A percentile compares a stretch with the other conserved stretches of the same genome.
Evolutionary conservation across 2,329 filamentous ascomycete species (phyloP).

Genomic region (Xylariaceae sp.): DNA sequence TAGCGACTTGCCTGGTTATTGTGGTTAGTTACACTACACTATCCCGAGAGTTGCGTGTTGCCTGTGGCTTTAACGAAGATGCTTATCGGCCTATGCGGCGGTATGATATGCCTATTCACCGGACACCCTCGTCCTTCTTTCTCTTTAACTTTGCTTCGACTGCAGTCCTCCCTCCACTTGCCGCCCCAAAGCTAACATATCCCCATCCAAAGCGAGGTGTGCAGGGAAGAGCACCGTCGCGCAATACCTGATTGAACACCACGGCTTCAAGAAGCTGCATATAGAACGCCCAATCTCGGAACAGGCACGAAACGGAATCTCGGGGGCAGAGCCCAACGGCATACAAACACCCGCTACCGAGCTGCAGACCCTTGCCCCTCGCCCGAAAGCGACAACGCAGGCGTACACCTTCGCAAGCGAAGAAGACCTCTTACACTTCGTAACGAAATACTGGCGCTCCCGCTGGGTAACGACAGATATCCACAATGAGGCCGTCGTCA

Average conservation of each 20-base stretch:
- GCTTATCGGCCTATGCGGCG: conserved; percentile 74
- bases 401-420: conserved; percentile 54
- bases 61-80: conserved; percentile 36
- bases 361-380: neutral
- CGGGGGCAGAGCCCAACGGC: neutral
- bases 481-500: conserved; percentile 65
- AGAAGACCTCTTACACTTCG: conserved; percentile 72
- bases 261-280: conserved; percentile 73
- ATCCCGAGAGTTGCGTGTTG: no score
- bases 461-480: conserved; percentile 86
- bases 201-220: conserved; percentile 62
- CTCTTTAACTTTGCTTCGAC: neutral
- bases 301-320: neutral
- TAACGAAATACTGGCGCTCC: conserved; percentile 77
- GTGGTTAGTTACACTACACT: neutral
- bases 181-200: conserved; percentile 10
- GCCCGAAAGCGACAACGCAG: conserved; percentile 10
- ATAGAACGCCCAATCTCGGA: conserved; percentile 38
- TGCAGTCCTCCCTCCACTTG: neutral
- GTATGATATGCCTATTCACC: conserved; percentile 39
- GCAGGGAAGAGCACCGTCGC: conserved; percentile 89
- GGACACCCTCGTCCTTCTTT: neutral
- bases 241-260: conserved; percentile 77
- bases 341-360: neutral
- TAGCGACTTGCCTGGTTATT: neutral